Conservation (phyloP, 495 filamentous ascomycete genomes). For the Lindgomyces ingoldianus region DNA sequence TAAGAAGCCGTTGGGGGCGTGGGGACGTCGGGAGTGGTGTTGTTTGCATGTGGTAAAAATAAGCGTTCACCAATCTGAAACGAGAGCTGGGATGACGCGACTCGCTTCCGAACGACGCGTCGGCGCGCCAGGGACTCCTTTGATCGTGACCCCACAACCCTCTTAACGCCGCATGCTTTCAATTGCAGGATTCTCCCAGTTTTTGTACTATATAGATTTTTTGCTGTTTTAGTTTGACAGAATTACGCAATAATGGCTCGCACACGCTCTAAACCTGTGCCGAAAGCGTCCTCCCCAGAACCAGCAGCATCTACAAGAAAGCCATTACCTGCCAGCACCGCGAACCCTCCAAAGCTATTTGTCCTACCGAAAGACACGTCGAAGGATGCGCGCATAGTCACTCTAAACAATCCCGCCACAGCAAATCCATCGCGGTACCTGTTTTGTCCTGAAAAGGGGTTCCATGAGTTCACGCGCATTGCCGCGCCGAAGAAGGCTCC, state of each 20-base stretch:
- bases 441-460: constrained; percentile 73
- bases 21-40: not conserved
- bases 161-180: constrained; percentile 4
- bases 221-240: not conserved
- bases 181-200: constrained; percentile 5
- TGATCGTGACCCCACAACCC: constrained; percentile 2
- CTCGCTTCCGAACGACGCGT: not conserved
- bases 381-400: constrained; percentile 67
- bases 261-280: constrained; percentile 37
- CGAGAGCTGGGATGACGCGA: not conserved
- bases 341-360: constrained; percentile 67
- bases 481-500: constrained; percentile 60
- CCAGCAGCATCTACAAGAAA: constrained; percentile 9
- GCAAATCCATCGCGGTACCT: constrained; percentile 67
- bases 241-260: constrained; percentile 22
- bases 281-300: constrained; percentile 15
- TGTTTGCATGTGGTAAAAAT: not conserved
- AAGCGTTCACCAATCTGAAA: not conserved
- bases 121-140: not conserved
- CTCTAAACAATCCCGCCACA: constrained; percentile 76
- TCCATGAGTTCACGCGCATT: constrained; percentile 86
- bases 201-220: not conserved
- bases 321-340: constrained; percentile 31
- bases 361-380: constrained; percentile 72
- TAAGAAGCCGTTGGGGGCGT: not conserved